Conservation (phyloP, 2,329 filamentous ascomycete genomes). For the Calcarisporium arbuscula region DNA sequence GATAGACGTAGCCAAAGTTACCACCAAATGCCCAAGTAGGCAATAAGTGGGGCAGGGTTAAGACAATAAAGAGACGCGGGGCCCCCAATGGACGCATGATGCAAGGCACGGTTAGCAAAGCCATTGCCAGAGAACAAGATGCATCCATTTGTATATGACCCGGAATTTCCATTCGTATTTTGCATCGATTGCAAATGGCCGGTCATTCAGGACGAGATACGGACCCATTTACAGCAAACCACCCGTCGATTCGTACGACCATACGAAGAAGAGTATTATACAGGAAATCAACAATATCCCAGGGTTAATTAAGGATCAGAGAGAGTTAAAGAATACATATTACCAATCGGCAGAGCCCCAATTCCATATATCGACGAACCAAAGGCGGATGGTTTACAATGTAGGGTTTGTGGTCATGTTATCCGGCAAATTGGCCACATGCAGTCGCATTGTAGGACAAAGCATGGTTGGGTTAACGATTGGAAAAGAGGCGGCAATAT, state of each 20-base stretch:
- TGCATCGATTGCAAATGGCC: conserved; percentile 1
- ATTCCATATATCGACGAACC: background rate
- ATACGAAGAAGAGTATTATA: background rate
- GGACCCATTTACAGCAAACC: background rate
- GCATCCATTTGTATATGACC: no score
- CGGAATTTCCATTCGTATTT: conserved; percentile 1
- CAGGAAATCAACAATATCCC: background rate
- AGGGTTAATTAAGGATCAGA: background rate
- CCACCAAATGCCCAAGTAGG: no score
- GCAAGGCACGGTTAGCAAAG: no score
- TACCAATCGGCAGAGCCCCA: background rate
- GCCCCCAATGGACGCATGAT: no score
- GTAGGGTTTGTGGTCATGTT: background rate
- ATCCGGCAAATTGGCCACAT: background rate
- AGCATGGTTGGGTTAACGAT: conserved; percentile 1
- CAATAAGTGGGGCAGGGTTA: no score
- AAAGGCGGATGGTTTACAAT: conserved; percentile 3
- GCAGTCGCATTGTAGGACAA: background rate
- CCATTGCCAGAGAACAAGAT: no score
- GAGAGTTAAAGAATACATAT: no score
- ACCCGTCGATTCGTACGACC: background rate
- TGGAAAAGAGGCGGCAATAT: background rate
- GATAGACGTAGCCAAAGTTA: no score
- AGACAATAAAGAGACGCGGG: no score
- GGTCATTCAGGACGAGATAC: background rate